Base-by-base conservation (phyloP, 2,329 filamentous ascomycete species). In the Sporothrix schenckii region DNA sequence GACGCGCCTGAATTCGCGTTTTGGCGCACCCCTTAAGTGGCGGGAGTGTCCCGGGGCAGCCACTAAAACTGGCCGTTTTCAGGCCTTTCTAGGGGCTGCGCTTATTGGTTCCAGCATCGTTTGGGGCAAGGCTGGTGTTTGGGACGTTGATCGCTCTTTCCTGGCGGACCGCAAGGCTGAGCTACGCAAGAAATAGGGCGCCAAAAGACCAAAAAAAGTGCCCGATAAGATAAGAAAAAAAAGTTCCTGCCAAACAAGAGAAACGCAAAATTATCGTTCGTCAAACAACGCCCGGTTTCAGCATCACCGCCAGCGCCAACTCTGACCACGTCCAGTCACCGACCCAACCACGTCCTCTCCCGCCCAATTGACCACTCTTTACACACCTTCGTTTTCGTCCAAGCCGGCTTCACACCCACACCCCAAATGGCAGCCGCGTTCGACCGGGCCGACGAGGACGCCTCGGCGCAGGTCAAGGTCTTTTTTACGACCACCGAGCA, bases 401-500 rank as follows among this genome's bases (percentile, higher is more conserved):
- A 9, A 3, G 14, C 9, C 2, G 14, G 24, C 54, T 14, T 9
- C 47, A 16, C 44, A 21, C 66, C 1, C 5, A 44, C 41, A 16
- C 56, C 16, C 30, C 24, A 21, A 10, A 69, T 70, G 70, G 44
- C 54, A 6, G 16, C 27, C 56, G 16, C 41, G 1, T 53, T 49
- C 7, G 71, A 66, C 24, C 19, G 14, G n/a, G 66, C 58, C 66
- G 77, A 77, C 71, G 63, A 70, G 44, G 73, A 77, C 44, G 78
- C 77, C 71, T 77, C 79, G 74, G 80, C 83, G 68, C 88, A 90
- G 79, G 84, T 91, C 73, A 89, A 88, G 80, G 88, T 91, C 72
- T 83, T 88, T 79, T 91, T 91, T 80, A 89, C 86, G 71, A 91
- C 89, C 60, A 85, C 83, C 70, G 86, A 89, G 73, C 79, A 84